Evolutionary conservation across 1,284 basidiomycete species (phyloP), one percentile per base, ranked within the genome.

Genomic region (Cryptococcus sp.): DNA sequence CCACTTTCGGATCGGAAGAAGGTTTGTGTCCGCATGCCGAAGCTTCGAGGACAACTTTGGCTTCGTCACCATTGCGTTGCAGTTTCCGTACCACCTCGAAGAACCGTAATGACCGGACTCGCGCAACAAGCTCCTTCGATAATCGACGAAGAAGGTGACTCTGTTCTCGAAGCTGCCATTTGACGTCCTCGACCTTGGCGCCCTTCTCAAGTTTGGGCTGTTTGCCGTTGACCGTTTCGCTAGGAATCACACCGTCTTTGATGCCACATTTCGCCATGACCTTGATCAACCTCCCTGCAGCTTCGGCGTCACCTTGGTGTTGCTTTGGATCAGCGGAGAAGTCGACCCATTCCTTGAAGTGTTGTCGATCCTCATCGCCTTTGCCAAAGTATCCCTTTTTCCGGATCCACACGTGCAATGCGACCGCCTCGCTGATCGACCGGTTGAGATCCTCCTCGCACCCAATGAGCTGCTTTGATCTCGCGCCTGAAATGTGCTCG

Each of bases 1-100:
- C 88, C 13, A 84, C 80, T 60, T 87, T 81, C 1, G 86, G 83
- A n/a, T 71, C 16, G 1, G 60, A 61, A 16, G 66, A 65, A 87
- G 78, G 64, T 79, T 78, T 48, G 83, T 80, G 71, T 23, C 57
- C 58, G 50, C 75, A 73, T 46, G 57, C 66, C 11, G 72, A 73
- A 8, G 58, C 56, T 45, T 68, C 66, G 5, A 70, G 59, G 10
- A 68, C 65, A 1, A 56, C 59, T 35, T 44, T 53, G 5, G 69
- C 72, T 84, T 86, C 42, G 71, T 78, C 50, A 84, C 85, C 82
- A 66, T 90, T 86, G 67, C 85, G 88, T 73, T 95, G 92, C 42
- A 93, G 81, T 70, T 93, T 89, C 50, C 93, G 88, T 35, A 95
- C 90, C 50, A 90, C 88, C 5, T 86, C 89, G 80, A 95, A 95